A percentile compares a stretch with the other conserved stretches of the same genome.
Evolutionary conservation across 331 rosid species (phyloP).

Genomic region (Arachis monticola): DNA sequence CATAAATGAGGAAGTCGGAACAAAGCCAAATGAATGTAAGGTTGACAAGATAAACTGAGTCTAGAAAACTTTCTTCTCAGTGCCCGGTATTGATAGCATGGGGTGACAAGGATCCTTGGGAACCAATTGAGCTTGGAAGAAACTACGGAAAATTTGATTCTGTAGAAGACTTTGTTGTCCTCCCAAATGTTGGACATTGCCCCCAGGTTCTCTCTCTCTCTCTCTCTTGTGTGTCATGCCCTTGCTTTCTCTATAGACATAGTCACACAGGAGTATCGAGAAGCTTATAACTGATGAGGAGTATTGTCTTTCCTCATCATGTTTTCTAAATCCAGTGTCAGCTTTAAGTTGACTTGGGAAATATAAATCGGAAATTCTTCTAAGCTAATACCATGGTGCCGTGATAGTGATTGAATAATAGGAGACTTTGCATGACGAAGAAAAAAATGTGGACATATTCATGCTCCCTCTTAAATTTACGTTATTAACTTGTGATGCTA

Average conservation of each 20-base stretch:
- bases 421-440: no score
- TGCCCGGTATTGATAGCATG: constrained; percentile 91
- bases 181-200: constrained; percentile 93
- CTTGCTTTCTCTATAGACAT: constrained; percentile 1
- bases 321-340: constrained; percentile 6
- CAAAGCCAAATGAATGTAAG: constrained; percentile 15
- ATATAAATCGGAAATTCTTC: constrained; percentile 15
- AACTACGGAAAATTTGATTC: constrained; percentile 63
- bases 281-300: constrained; percentile 1
- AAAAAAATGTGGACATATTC: no score
- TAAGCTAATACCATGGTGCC: not conserved
- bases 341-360: constrained; percentile 23
- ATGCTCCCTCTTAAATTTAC: no score
- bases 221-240: constrained; percentile 1
- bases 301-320: not conserved
- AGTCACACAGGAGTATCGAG: not conserved
- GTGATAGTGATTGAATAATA: no score
- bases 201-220: constrained; percentile 70
- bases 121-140: constrained; percentile 86
- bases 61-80: constrained; percentile 47
- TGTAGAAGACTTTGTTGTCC: constrained; percentile 87
- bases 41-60: constrained; percentile 38
- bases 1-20: constrained; percentile 5
- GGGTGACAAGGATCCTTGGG: constrained; percentile 99
- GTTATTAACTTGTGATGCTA: no score